Base-by-base conservation (phyloP, 768 basidiomycete species). In the Tylopilus balloui region DNA sequence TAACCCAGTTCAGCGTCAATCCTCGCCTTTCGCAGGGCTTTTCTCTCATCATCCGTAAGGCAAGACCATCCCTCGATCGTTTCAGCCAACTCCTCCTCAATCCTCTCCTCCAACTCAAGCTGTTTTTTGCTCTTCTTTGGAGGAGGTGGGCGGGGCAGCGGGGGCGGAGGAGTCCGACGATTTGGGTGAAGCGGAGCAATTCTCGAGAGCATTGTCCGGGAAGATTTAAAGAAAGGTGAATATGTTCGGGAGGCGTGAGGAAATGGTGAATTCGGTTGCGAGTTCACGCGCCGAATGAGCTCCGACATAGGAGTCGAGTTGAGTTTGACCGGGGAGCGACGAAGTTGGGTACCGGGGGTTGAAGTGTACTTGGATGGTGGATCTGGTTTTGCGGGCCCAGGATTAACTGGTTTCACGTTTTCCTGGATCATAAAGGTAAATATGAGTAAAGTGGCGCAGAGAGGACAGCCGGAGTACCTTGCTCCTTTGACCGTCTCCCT, bases 41-140 rank as follows among this genome's bases (percentile, higher is more conserved):
- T 78, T 65, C 81, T 66, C 54, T 79, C 73, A 19, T 70, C 67
- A 40, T 69, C 69, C 11, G 58, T 56, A 44, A 68, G 62, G 28
- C 67, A 62, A 28, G 75, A 74, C 69, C 85, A 79, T 15, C 86
- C 88, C 11, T 86, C 86, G 3, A 86, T 71, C 36, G 73, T 80
- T 53, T 90, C 88, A 21, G 84, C 73, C 49, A 90, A 67, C 68
- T 91, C 87, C 64, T 86, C 80, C 61, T 89, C 87, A 78, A 88
- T 88, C 58, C 76, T 78, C 64, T 90, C 88, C 67, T 90, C 88
- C 59, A 78, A 67, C 59, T 82, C 78, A 20, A 86, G 66, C 67
- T 87, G 80, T 63, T 89, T 90, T 73, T 88, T 88, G 44, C 80
- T 83, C 72, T 90, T 90, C 69, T 82, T 86, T 53, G 76, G 79